Conservation (phyloP, 2,329 filamentous ascomycete genomes). For the Coniochaeta sp. region DNA sequence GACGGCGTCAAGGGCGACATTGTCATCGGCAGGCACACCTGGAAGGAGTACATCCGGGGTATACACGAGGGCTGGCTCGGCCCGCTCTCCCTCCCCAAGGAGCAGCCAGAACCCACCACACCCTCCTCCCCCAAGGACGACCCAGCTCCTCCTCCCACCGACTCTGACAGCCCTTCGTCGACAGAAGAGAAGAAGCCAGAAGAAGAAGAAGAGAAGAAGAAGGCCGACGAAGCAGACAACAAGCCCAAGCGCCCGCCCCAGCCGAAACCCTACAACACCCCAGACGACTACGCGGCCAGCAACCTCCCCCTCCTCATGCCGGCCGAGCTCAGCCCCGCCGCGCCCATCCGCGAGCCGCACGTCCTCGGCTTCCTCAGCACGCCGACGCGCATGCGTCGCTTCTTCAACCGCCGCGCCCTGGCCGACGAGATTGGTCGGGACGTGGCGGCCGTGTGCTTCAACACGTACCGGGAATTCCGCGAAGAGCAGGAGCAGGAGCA, state of each 20-base stretch:
- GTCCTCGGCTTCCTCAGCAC: constrained; percentile 90
- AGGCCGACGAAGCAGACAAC: too few species aligned
- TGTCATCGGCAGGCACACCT: constrained; percentile 83
- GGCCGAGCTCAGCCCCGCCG: constrained; percentile 63
- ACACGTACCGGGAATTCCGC: constrained; percentile 43
- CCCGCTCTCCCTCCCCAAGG: constrained; percentile 64
- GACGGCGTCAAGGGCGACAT: constrained; percentile 75
- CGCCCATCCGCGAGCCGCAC: constrained; percentile 74
- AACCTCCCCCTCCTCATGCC: constrained; percentile 61
- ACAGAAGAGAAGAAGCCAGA: constrained; percentile 33
- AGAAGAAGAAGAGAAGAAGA: constrained; percentile 32
- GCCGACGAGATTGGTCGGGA: constrained; percentile 84
- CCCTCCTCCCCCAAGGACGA: constrained; percentile 7
- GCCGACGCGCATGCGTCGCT: constrained; percentile 77
- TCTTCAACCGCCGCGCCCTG: constrained; percentile 75
- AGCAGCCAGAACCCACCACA: constrained; percentile 21
- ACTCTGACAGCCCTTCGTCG: constrained; percentile 8
- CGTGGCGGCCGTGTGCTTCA: constrained; percentile 77
- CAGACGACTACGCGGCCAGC: constrained; percentile 63
- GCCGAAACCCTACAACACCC: constrained; percentile 66
- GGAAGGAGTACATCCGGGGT: constrained; percentile 95
- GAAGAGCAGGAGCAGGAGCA: constrained; percentile 22
- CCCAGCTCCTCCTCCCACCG: too few species aligned
- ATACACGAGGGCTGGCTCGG: constrained; percentile 96
- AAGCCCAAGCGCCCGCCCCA: constrained; percentile 54